Conservation (phyloP, 2,329 filamentous ascomycete genomes). For the Talaromyces rugulosus region DNA sequence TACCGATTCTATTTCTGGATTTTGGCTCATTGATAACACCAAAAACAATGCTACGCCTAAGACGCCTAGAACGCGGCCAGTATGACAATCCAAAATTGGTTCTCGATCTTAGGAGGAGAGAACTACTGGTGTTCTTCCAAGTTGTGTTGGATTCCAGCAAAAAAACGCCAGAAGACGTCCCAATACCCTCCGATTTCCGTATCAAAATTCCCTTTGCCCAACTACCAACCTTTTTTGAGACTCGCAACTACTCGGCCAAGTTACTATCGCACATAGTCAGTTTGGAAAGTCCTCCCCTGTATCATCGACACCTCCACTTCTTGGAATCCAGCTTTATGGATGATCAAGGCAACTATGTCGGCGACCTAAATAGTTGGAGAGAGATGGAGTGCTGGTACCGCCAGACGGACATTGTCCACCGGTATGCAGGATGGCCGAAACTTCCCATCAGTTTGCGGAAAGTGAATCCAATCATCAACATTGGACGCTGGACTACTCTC, state of each 20-base stretch:
- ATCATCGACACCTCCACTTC: conserved; percentile 37
- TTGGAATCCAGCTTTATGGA: conserved; percentile 35
- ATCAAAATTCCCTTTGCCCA: conserved; percentile 45
- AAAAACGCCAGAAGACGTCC: background rate
- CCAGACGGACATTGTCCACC: conserved; percentile 59
- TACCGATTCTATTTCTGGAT: conserved; percentile 48
- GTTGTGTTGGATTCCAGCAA: conserved; percentile 20
- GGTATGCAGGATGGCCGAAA: conserved; percentile 14
- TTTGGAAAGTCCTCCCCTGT: conserved; percentile 42
- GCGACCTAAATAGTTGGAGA: conserved; percentile 46
- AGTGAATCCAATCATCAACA: conserved; percentile 52
- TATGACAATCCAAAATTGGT: conserved; percentile 28
- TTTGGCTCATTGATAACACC: conserved; percentile 59
- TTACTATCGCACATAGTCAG: conserved; percentile 32
- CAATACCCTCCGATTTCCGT: conserved; percentile 27
- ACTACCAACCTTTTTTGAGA: conserved; percentile 36
- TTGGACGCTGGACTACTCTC: conserved; percentile 63
- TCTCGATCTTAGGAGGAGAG: conserved; percentile 42
- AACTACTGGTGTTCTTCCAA: conserved; percentile 45
- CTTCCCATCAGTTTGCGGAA: conserved; percentile 47
- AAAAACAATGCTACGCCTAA: conserved; percentile 57
- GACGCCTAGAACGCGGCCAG: conserved; percentile 32
- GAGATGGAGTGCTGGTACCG: conserved; percentile 58
- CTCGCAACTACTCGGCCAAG: conserved; percentile 15
- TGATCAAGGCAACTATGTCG: conserved; percentile 15